Evolutionary conservation across 2,329 filamentous ascomycete genomes (phyloP).

Genomic region (Colletotrichum eremochloae): DNA sequence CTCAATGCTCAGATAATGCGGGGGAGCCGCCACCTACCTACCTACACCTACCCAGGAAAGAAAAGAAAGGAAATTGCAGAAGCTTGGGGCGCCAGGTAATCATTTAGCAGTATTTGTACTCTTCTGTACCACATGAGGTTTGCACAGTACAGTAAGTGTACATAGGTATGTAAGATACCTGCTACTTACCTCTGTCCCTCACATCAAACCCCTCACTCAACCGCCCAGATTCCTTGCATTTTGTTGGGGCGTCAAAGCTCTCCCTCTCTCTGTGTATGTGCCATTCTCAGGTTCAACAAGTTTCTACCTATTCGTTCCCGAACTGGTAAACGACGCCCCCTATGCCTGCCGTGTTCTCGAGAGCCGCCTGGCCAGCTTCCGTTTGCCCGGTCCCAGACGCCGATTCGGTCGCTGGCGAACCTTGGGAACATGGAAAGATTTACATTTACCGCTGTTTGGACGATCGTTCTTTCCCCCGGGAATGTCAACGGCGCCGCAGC

Average conservation of each 20-base stretch:
- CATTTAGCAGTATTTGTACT: not conserved
- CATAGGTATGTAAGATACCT: not conserved
- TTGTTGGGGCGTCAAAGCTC: conserved; percentile 37
- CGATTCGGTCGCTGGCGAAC: conserved; percentile 9
- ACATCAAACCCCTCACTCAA: conserved; percentile 38
- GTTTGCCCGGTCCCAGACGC: not conserved
- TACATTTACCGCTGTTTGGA: not conserved
- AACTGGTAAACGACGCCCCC: not conserved
- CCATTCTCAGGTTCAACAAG: conserved; percentile 28
- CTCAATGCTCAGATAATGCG: conserved; percentile 29
- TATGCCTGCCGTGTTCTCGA: not conserved
- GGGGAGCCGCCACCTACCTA: conserved; percentile 15
- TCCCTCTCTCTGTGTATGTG: not conserved
- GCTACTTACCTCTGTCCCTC: not conserved
- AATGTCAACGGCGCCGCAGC: conserved; percentile 7
- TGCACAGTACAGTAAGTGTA: not conserved
- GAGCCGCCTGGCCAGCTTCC: not conserved
- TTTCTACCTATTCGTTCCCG: not conserved
- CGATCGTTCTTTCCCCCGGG: not conserved
- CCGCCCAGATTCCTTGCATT: conserved; percentile 32
- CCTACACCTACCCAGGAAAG: not conserved
- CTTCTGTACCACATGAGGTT: not conserved
- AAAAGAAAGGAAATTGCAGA: not conserved
- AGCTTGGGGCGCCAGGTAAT: conserved; percentile 7
- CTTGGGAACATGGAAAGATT: not conserved